These are phyloP conservation scores for Acmispon strigosus DNA, from an alignment of 306 rosid species.

Conservation along the genomic window DNA sequence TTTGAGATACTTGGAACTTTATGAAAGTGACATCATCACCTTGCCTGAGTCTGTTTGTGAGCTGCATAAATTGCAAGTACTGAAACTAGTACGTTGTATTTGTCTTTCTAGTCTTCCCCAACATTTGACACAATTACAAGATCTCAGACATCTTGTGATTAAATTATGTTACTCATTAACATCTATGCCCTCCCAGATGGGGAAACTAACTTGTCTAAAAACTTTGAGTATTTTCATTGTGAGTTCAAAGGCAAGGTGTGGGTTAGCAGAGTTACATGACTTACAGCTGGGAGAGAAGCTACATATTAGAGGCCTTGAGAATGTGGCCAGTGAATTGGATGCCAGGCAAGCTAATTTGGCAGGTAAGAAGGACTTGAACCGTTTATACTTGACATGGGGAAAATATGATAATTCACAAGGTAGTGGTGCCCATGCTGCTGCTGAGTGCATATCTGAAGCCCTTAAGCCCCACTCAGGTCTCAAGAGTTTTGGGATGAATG, in stretches of 20 bases:
- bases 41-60: not conserved
- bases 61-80: not conserved
- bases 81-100: not conserved
- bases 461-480: not conserved
- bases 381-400: not conserved
- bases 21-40: accelerated
- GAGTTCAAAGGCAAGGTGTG: not conserved
- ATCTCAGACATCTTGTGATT: not conserved
- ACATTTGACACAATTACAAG: not conserved
- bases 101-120: not conserved
- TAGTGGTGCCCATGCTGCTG: not conserved
- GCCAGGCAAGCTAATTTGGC: not conserved
- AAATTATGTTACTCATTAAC: not conserved
- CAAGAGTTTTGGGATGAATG: not conserved
- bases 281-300: not conserved
- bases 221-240: not conserved
- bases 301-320: not conserved
- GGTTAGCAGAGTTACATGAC: not conserved
- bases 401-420: not conserved
- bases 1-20: not conserved
- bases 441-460: not conserved
- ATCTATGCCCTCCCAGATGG: not conserved
- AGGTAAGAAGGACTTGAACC: not conserved
- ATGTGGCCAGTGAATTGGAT: not conserved
- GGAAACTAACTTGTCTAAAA: not conserved